Conservation (phyloP, 306 rosid genomes). For the Lathyrus aphaca region DNA sequence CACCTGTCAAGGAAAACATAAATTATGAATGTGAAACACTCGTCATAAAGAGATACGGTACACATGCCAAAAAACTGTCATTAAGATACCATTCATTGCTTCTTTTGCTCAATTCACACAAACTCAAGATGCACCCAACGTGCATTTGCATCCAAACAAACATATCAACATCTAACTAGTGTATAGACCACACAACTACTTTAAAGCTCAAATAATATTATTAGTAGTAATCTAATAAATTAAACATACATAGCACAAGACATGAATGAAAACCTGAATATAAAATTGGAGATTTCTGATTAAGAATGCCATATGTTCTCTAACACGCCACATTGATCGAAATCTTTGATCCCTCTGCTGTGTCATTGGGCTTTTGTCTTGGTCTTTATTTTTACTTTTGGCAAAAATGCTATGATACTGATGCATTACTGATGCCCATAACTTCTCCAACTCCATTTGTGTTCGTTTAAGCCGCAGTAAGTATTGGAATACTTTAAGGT, state of each 20-base stretch:
- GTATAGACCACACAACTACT: neutral
- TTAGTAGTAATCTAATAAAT: constrained; percentile 3
- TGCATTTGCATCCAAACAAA: neutral
- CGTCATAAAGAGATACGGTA: constrained; percentile 14
- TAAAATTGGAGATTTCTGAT: constrained; percentile 97
- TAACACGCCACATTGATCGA: constrained; percentile 91
- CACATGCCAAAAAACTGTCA: constrained; percentile 6
- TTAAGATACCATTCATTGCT: constrained; percentile 13
- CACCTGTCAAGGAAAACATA: constrained; percentile 63
- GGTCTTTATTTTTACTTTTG: constrained; percentile 51
- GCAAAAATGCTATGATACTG: constrained; percentile 88
- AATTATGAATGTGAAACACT: constrained; percentile 25
- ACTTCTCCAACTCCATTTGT: constrained; percentile 97
- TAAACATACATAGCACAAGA: constrained; percentile 25
- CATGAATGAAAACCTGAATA: constrained; percentile 67
- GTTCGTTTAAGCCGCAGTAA: constrained; percentile 85
- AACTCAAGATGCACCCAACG: neutral
- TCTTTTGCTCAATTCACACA: neutral
- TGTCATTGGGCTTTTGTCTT: constrained; percentile 51
- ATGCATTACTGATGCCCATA: constrained; percentile 95
- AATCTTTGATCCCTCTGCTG: constrained; percentile 61
- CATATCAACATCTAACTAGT: neutral
- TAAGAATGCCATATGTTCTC: constrained; percentile 92
- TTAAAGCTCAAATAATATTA: constrained; percentile 4
- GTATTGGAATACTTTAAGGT: constrained; percentile 86